Conservation (phyloP, 352 stramenopile species). For the Globisporangium camurandrum region DNA sequence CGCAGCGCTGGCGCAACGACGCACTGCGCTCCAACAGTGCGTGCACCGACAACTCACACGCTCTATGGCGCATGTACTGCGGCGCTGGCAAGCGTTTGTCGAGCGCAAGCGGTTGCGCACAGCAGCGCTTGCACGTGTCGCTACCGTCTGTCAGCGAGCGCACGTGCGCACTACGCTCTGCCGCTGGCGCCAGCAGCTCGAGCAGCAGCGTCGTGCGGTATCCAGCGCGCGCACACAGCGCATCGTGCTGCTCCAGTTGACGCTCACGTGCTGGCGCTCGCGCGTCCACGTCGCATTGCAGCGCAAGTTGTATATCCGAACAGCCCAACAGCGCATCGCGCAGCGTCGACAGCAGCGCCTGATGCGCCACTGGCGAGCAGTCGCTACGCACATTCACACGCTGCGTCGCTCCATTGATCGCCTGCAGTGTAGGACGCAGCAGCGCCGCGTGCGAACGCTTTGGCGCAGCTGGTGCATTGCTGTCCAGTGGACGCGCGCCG, state of each 20-base stretch:
- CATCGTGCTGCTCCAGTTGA: constrained; percentile 1
- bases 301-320: too few species aligned
- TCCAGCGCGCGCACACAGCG: not conserved
- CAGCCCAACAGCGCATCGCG: too few species aligned
- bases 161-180: constrained; percentile 15
- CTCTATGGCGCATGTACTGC: not conserved
- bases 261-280: not conserved
- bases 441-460: not conserved
- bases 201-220: constrained; percentile 13
- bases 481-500: not conserved
- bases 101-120: not conserved
- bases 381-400: not conserved
- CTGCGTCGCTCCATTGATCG: not conserved
- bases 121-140: not conserved
- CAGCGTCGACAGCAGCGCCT: too few species aligned
- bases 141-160: constrained; percentile 6
- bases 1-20: too few species aligned
- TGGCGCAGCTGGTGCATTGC: constrained; percentile 3
- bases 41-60: not conserved
- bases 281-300: too few species aligned
- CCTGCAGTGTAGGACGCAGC: not conserved
- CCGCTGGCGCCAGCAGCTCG: not conserved
- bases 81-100: not conserved
- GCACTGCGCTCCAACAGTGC: not conserved
- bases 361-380: too few species aligned